phyloP scores from a whole-genome alignment of 2,329 filamentous ascomycete species.

The Dactylellina leptospora region DNA sequence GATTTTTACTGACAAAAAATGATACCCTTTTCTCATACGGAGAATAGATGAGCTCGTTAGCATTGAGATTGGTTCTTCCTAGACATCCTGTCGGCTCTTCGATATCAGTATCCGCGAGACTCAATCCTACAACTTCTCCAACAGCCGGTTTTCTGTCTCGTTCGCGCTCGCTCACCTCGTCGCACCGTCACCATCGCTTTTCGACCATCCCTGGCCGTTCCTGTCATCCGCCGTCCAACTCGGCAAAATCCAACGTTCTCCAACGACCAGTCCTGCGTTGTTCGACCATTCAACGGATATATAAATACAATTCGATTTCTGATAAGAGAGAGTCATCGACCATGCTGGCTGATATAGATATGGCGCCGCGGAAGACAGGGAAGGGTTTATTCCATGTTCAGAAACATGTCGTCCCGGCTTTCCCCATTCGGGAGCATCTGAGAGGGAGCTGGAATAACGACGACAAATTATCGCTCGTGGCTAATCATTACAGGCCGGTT shows the following conservation, averaged over 20 bases:
- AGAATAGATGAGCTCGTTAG: conserved; percentile 12
- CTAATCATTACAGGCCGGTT: conserved; percentile 88
- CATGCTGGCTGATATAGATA: conserved; percentile 1
- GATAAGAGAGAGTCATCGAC: neutral
- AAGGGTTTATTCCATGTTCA: conserved; percentile 69
- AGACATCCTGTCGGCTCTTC: neutral
- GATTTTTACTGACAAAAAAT: neutral
- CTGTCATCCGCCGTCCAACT: neutral
- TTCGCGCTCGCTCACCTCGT: neutral
- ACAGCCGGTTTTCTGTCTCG: neutral
- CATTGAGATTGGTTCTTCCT: conserved; percentile 2
- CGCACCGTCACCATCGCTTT: neutral
- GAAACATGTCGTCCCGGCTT: conserved; percentile 76
- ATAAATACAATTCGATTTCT: neutral
- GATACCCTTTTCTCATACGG: conserved; percentile 2
- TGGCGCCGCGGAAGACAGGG: conserved; percentile 58
- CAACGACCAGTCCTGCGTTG: conserved; percentile 30
- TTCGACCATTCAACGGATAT: neutral
- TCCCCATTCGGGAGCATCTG: conserved; percentile 84
- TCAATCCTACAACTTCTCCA: neutral
- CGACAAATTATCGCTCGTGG: conserved; percentile 72
- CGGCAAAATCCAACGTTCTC: conserved; percentile 30
- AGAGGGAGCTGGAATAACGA: conserved; percentile 72
- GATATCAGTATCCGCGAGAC: neutral
- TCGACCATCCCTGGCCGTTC: neutral